Evolutionary conservation across 768 basidiomycete genomes (phyloP).

Genomic region (Leccinum arenicola): DNA sequence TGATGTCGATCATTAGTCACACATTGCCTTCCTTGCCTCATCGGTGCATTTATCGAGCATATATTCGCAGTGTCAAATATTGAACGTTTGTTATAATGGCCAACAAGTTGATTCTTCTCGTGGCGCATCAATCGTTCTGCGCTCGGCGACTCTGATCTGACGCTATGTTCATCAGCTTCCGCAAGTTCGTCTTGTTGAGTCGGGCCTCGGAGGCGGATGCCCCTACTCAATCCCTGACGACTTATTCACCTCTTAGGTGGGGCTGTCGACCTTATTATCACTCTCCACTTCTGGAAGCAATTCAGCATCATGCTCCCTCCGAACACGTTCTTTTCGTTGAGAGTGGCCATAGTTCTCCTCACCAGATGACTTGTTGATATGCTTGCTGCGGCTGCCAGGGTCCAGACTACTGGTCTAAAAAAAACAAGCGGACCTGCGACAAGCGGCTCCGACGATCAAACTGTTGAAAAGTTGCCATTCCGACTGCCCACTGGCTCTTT

Average conservation of each 20-base stretch:
- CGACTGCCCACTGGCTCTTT: slow-evolving; percentile 35
- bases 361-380: neutral
- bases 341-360: neutral
- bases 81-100: slow-evolving; percentile 1
- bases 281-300: slow-evolving; percentile 1
- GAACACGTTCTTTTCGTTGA: neutral
- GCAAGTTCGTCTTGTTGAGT: neutral
- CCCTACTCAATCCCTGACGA: neutral
- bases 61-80: slow-evolving; percentile 3
- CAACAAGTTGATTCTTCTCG: neutral
- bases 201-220: neutral
- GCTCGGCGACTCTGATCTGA: neutral
- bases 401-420: neutral
- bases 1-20: slow-evolving; percentile 6
- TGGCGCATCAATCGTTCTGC: neutral
- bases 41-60: slow-evolving; percentile 10
- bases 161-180: neutral
- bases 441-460: neutral
- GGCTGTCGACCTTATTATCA: neutral
- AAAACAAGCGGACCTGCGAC: neutral
- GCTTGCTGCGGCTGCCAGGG: no score
- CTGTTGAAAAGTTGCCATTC: slow-evolving; percentile 22
- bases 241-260: neutral
- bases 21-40: neutral
- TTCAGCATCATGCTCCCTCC: slow-evolving; percentile 18